Conservation (phyloP, 2,329 filamentous ascomycete species). For the Xylogone sp. region DNA sequence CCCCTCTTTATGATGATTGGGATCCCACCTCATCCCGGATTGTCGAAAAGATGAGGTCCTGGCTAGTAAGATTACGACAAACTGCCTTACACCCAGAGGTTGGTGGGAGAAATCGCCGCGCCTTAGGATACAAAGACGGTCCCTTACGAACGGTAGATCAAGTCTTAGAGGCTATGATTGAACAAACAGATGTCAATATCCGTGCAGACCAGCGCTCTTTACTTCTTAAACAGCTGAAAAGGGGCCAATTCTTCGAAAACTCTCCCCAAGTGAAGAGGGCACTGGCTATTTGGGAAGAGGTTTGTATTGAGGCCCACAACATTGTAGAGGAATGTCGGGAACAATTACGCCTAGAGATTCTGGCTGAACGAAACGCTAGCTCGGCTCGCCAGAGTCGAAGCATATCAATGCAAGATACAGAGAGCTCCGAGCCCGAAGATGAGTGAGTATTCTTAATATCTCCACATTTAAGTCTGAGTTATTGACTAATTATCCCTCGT, state of each 20-base stretch:
- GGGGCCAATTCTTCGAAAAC: slow-evolving; percentile 78
- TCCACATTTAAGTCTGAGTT: background rate
- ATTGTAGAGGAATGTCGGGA: slow-evolving; percentile 62
- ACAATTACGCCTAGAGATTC: slow-evolving; percentile 51
- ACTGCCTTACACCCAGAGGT: slow-evolving; percentile 85
- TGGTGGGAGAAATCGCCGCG: slow-evolving; percentile 60
- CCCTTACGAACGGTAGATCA: slow-evolving; percentile 79
- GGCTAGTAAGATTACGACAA: slow-evolving; percentile 75
- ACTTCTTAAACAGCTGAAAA: slow-evolving; percentile 59
- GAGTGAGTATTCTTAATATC: slow-evolving; percentile 30
- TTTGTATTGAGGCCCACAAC: slow-evolving; percentile 41
- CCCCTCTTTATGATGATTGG: slow-evolving; percentile 60
- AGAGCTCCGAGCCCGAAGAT: slow-evolving; percentile 14
- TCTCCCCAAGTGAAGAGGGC: slow-evolving; percentile 64
- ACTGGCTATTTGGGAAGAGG: slow-evolving; percentile 64
- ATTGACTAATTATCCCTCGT: background rate
- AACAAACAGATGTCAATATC: slow-evolving; percentile 68
- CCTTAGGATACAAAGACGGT: slow-evolving; percentile 57
- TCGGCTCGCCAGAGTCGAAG: slow-evolving; percentile 7
- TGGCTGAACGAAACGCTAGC: slow-evolving; percentile 17
- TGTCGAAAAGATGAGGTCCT: slow-evolving; percentile 72
- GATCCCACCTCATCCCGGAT: slow-evolving; percentile 52
- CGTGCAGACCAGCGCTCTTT: slow-evolving; percentile 65
- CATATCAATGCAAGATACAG: slow-evolving; percentile 8
- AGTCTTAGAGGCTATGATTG: slow-evolving; percentile 87